Evolutionary conservation across 2,329 filamentous ascomycete genomes (phyloP).

Genomic region (Fusarium foetens): DNA sequence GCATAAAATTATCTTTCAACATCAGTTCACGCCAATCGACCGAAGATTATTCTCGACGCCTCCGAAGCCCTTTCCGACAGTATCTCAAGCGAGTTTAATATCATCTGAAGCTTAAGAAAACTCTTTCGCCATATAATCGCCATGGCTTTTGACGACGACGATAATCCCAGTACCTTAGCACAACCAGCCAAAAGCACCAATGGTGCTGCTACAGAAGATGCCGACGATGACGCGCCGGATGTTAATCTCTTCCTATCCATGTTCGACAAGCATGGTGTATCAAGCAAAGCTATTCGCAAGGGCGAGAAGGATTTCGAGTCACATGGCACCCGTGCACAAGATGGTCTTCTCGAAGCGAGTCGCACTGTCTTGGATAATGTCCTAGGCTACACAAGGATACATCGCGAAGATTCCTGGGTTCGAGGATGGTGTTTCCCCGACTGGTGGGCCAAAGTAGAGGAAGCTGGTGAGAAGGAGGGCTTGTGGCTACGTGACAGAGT

Average conservation of each 20-base stretch:
- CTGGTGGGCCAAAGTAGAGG: slow-evolving; percentile 53
- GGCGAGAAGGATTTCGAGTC: slow-evolving; percentile 98
- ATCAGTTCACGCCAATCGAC: slow-evolving; percentile 8
- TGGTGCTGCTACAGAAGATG: slow-evolving; percentile 59
- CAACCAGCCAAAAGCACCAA: slow-evolving; percentile 39
- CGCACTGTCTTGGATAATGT: slow-evolving; percentile 90
- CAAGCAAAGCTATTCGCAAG: slow-evolving; percentile 78
- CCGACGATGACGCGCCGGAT: slow-evolving; percentile 85
- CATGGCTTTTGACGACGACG: slow-evolving; percentile 60
- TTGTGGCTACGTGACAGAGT: slow-evolving; percentile 59
- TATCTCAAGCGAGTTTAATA: not conserved
- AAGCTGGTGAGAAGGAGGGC: slow-evolving; percentile 40
- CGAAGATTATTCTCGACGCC: not conserved
- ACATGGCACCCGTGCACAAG: slow-evolving; percentile 86
- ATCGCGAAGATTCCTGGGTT: slow-evolving; percentile 72
- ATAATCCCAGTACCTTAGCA: slow-evolving; percentile 48
- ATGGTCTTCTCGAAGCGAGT: slow-evolving; percentile 80
- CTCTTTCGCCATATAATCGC: not conserved
- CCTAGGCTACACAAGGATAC: slow-evolving; percentile 78
- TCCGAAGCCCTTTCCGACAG: not conserved
- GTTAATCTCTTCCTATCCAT: slow-evolving; percentile 76
- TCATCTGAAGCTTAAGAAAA: not conserved
- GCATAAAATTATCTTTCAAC: slow-evolving; percentile 34
- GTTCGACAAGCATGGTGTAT: slow-evolving; percentile 61
- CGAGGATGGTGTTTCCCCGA: slow-evolving; percentile 80